These are phyloP conservation scores for Colletotrichum tanaceti DNA, from an alignment of 2,329 filamentous ascomycete species.

Conservation along the genomic window DNA sequence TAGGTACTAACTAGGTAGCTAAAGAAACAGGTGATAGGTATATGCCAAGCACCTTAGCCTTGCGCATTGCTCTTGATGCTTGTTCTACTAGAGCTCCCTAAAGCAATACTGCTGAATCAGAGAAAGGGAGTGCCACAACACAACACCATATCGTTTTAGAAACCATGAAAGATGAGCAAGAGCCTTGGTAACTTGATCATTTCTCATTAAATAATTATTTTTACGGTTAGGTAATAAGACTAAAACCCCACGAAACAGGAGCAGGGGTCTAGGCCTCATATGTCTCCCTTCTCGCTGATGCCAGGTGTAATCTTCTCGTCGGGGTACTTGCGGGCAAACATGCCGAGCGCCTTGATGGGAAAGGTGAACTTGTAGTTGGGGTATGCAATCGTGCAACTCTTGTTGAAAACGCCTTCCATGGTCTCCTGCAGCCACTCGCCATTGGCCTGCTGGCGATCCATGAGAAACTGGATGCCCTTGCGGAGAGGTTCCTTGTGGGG, in stretches of 20 bases:
- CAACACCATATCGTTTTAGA: too few species aligned
- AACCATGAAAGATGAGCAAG: too few species aligned
- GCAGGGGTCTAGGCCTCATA: neutral
- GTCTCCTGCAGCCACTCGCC: constrained; percentile 96
- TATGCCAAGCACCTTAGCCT: too few species aligned
- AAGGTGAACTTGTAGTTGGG: constrained; percentile 99
- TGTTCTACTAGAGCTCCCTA: too few species aligned
- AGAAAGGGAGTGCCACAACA: too few species aligned
- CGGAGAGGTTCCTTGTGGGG: constrained; percentile 78
- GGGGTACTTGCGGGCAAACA: constrained; percentile 82
- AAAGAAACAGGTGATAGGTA: too few species aligned
- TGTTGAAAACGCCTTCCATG: constrained; percentile 99
- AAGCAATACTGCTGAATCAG: too few species aligned
- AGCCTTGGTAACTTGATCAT: neutral
- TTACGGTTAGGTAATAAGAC: neutral
- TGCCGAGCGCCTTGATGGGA: constrained; percentile 90
- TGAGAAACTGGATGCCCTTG: constrained; percentile 82
- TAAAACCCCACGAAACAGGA: neutral
- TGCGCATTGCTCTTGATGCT: too few species aligned
- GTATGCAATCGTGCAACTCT: constrained; percentile 99
- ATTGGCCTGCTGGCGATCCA: constrained; percentile 85
- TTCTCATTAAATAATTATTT: constrained; percentile 26
- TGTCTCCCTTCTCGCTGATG: constrained; percentile 29
- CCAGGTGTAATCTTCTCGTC: constrained; percentile 64
- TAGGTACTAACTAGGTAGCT: too few species aligned